Conservation (phyloP, 164 flowering plant species). For the Platanus orientalis region DNA sequence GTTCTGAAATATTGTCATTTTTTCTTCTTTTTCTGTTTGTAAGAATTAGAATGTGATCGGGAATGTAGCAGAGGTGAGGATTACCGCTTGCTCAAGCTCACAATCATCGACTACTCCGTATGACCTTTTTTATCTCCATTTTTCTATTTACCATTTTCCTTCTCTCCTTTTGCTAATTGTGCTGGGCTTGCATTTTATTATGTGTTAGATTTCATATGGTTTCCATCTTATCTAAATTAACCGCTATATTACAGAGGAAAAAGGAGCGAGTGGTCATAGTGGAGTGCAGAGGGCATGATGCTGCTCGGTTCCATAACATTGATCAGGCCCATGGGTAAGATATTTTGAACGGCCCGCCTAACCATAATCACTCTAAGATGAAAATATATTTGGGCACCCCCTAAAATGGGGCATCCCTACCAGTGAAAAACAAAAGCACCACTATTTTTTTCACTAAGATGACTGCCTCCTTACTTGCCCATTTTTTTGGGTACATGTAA, state of each 20-base stretch:
- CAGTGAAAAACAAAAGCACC: neutral
- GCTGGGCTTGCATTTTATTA: neutral
- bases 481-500: too few species aligned
- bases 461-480: neutral
- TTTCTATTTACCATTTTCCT: neutral
- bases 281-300: slow-evolving; percentile 97
- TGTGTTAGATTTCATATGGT: neutral
- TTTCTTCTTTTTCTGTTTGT: neutral
- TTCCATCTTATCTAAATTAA: neutral
- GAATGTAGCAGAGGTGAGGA: slow-evolving; percentile 99
- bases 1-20: neutral
- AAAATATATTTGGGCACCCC: neutral
- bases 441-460: neutral
- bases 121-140: slow-evolving; percentile 9
- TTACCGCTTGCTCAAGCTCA: slow-evolving; percentile 86
- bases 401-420: neutral
- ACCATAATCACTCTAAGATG: neutral
- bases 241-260: slow-evolving; percentile 46
- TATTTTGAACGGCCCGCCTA: neutral
- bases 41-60: slow-evolving; percentile 82
- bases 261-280: slow-evolving; percentile 62
- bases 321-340: slow-evolving; percentile 94
- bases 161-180: neutral
- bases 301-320: slow-evolving; percentile 67
- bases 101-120: slow-evolving; percentile 71